phyloP scores from a whole-genome alignment of 495 filamentous ascomycete genomes.

The Aspergillus carlsbadensis region DNA sequence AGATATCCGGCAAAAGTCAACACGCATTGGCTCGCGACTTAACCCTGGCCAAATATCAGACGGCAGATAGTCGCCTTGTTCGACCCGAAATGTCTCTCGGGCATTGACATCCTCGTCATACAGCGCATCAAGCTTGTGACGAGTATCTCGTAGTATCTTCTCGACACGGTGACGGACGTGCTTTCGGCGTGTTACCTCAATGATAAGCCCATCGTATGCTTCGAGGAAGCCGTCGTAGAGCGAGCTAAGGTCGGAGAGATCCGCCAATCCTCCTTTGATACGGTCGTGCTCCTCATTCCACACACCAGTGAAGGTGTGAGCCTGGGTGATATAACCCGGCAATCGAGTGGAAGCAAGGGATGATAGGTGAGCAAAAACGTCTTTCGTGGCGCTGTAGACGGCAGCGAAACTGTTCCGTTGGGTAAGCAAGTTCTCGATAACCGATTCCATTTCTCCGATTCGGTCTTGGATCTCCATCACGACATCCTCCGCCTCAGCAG shows the following conservation, averaged over 20 bases:
- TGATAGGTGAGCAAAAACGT: slow-evolving; percentile 65
- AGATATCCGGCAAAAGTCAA: slow-evolving; percentile 48
- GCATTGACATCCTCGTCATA: slow-evolving; percentile 71
- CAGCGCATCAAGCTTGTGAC: slow-evolving; percentile 71
- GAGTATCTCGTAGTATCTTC: slow-evolving; percentile 70
- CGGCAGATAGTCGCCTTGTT: slow-evolving; percentile 83
- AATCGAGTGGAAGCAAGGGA: slow-evolving; percentile 61
- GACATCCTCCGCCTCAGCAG: slow-evolving; percentile 85
- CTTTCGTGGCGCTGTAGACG: slow-evolving; percentile 50
- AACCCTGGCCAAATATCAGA: slow-evolving; percentile 86
- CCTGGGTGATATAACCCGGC: slow-evolving; percentile 65
- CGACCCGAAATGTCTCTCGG: slow-evolving; percentile 73
- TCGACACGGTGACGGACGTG: slow-evolving; percentile 70
- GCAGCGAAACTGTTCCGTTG: slow-evolving; percentile 51
- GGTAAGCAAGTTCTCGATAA: slow-evolving; percentile 52
- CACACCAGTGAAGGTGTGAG: slow-evolving; percentile 65
- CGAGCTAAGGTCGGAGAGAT: slow-evolving; percentile 68
- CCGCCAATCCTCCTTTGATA: slow-evolving; percentile 64
- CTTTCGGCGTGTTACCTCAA: slow-evolving; percentile 76
- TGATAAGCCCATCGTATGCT: slow-evolving; percentile 78
- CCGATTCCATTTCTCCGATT: slow-evolving; percentile 70
- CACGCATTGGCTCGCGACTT: slow-evolving; percentile 56
- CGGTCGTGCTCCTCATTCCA: slow-evolving; percentile 74
- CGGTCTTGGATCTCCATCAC: slow-evolving; percentile 78
- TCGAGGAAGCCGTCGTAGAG: slow-evolving; percentile 83